Conservation (phyloP, 768 basidiomycete species). For the Flagelloscypha sp. region DNA sequence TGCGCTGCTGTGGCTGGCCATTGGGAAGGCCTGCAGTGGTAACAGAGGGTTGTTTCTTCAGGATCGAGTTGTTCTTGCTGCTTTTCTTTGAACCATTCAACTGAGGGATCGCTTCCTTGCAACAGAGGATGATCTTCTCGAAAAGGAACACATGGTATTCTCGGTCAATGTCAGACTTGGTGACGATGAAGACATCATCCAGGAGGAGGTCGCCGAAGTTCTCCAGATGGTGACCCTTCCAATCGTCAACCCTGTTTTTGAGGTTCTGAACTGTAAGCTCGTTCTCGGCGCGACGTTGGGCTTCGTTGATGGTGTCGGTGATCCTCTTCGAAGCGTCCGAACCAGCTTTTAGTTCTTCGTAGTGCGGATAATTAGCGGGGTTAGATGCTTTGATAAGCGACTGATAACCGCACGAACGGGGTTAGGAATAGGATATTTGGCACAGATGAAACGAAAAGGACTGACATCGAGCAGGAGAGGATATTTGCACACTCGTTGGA, state of each 20-base stretch:
- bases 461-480: constrained; percentile 86
- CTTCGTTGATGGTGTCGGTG: constrained; percentile 93
- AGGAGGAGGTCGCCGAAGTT: constrained; percentile 92
- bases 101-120: constrained; percentile 75
- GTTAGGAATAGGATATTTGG: constrained; percentile 3
- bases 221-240: constrained; percentile 95
- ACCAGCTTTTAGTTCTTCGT: constrained; percentile 77
- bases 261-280: constrained; percentile 84
- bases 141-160: constrained; percentile 99
- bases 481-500: constrained; percentile 98
- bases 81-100: constrained; percentile 57
- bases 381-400: constrained; percentile 69
- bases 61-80: constrained; percentile 78
- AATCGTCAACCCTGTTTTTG: constrained; percentile 84
- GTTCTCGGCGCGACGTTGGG: constrained; percentile 87
- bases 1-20: constrained; percentile 54
- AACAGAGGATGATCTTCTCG: constrained; percentile 97
- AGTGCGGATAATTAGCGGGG: constrained; percentile 54
- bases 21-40: constrained; percentile 40
- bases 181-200: constrained; percentile 93
- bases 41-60: constrained; percentile 70
- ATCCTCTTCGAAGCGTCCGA: constrained; percentile 85
- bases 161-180: constrained; percentile 91
- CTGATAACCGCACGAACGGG: constrained; percentile 24
- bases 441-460: constrained; percentile 14